Conservation (phyloP, 2,329 filamentous ascomycete genomes). For the Gliomastix tumulicola region DNA sequence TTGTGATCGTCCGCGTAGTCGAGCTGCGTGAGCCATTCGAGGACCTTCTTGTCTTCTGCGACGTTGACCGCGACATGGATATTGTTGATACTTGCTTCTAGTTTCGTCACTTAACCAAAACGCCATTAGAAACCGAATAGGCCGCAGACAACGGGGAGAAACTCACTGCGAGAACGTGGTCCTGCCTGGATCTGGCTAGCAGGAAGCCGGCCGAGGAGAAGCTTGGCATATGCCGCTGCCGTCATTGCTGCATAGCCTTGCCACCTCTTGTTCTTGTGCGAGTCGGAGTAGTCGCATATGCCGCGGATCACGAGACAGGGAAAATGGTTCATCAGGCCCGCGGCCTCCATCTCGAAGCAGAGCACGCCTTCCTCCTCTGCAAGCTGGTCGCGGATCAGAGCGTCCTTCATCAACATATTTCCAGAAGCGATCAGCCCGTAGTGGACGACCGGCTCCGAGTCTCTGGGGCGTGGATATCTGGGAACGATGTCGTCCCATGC, state of each 20-base stretch:
- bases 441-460: background rate
- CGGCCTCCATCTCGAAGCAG: conserved; percentile 1
- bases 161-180: background rate
- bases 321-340: conserved; percentile 9
- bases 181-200: background rate
- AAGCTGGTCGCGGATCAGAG: background rate
- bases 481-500: background rate
- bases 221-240: conserved; percentile 15
- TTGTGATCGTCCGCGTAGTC: conserved; percentile 30
- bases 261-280: conserved; percentile 16
- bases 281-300: conserved; percentile 22
- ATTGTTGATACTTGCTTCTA: too few species aligned
- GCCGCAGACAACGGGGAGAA: background rate
- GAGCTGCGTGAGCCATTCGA: conserved; percentile 28
- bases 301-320: conserved; percentile 19
- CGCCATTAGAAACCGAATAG: background rate
- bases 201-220: conserved; percentile 6
- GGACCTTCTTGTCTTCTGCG: conserved; percentile 9
- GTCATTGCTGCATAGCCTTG: conserved; percentile 14
- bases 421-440: background rate
- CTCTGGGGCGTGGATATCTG: background rate
- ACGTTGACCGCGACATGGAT: too few species aligned
- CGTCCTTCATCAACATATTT: background rate
- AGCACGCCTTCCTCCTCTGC: background rate
- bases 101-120: background rate